Percentiles rank a stretch among this genome's conserved stretches.
Evolutionary conservation across 352 stramenopile genomes (phyloP).

Genomic region (Phytophthora pisi): DNA sequence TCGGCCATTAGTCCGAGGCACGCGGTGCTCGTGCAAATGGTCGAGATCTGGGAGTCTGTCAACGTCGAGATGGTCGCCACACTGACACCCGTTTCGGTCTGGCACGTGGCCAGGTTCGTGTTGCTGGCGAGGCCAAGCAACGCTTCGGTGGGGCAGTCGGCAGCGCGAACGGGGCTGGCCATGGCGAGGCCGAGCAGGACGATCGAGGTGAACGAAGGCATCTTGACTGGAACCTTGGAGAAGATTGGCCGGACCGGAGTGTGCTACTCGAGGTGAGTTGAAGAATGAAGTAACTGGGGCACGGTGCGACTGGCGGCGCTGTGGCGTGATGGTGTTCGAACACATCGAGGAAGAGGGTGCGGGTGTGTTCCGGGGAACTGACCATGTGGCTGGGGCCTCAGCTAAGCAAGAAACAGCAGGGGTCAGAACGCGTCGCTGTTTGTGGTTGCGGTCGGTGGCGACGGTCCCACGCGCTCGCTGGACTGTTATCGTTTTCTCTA

Average conservation of each 20-base stretch:
- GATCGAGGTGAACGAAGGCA: conserved; percentile 24
- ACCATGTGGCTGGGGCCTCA: conserved; percentile 15
- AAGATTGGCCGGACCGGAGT: conserved; percentile 9
- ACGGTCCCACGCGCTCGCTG: not conserved
- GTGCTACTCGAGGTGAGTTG: conserved; percentile 20
- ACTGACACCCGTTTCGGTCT: conserved; percentile 23
- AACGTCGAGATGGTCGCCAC: conserved; percentile 18
- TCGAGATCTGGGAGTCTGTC: conserved; percentile 17
- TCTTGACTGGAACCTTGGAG: conserved; percentile 17
- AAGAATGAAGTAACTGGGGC: conserved; percentile 7
- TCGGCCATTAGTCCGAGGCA: conserved; percentile 29
- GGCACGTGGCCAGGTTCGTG: conserved; percentile 24
- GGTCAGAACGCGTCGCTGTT: not conserved
- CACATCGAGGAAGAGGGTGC: conserved; percentile 10
- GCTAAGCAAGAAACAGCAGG: not conserved
- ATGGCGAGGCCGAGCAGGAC: conserved; percentile 15
- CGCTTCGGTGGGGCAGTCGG: conserved; percentile 20
- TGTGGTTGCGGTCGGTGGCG: not conserved
- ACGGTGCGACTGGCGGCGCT: not conserved
- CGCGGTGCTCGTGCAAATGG: conserved; percentile 15
- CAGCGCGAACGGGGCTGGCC: conserved; percentile 5
- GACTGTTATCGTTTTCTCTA: conserved; percentile 2
- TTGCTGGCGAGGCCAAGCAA: conserved; percentile 17
- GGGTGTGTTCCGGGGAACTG: conserved; percentile 1
- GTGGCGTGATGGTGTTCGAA: conserved; percentile 13